phyloP scores from a whole-genome alignment of 768 basidiomycete species.

The Leccinum imitatum region DNA sequence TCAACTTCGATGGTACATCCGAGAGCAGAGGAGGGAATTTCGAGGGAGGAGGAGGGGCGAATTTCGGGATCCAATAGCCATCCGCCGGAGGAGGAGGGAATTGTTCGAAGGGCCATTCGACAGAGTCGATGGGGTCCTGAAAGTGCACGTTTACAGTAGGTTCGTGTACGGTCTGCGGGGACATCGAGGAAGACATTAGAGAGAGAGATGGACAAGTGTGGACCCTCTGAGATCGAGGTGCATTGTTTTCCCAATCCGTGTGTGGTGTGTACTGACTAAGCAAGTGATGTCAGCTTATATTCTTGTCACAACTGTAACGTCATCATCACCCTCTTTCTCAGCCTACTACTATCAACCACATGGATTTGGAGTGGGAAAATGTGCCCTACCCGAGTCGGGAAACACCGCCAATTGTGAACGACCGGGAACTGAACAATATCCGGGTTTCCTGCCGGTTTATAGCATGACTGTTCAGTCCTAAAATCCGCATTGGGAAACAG shows the following conservation, averaged over 20 bases:
- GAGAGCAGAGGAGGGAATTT: conserved; percentile 15
- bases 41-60: conserved; percentile 17
- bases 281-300: neutral
- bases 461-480: neutral
- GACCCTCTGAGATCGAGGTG: neutral
- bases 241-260: neutral
- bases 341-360: neutral
- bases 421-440: neutral
- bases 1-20: conserved; percentile 3
- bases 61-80: conserved; percentile 28
- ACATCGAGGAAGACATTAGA: conserved; percentile 4
- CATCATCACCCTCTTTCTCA: neutral
- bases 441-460: neutral
- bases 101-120: conserved; percentile 28
- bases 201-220: neutral
- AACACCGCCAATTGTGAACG: neutral
- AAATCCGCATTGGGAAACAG: neutral
- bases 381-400: neutral
- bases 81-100: conserved; percentile 30
- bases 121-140: conserved; percentile 1
- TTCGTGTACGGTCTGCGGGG: conserved; percentile 1
- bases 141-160: neutral
- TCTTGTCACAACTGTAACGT: neutral
- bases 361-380: conserved; percentile 7
- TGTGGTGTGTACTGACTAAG: neutral